phyloP scores from a whole-genome alignment of 352 stramenopile genomes.

The Globisporangium parvum region DNA sequence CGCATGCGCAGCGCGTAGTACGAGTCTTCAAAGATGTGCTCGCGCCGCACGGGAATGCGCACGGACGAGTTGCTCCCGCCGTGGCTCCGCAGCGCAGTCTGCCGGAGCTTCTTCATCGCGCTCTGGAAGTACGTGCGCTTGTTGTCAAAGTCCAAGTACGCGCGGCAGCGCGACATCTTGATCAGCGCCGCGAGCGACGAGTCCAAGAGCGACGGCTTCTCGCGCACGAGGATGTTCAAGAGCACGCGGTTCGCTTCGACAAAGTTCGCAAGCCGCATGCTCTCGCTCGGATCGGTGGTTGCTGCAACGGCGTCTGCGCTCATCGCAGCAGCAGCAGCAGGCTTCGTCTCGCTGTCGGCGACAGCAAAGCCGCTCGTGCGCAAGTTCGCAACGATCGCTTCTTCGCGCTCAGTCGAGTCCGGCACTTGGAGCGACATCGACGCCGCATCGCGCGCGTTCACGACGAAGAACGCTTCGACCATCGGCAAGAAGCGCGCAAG shows the following conservation, averaged over 20 bases:
- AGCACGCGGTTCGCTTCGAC: conserved; percentile 95
- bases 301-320: conserved; percentile 30
- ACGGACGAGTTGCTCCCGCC: conserved; percentile 89
- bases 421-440: conserved; percentile 72
- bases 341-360: neutral
- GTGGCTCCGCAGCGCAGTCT: conserved; percentile 76
- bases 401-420: conserved; percentile 70
- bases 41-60: conserved; percentile 87
- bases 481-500: conserved; percentile 96
- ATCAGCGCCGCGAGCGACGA: conserved; percentile 94
- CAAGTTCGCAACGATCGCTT: conserved; percentile 67
- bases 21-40: conserved; percentile 99
- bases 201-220: conserved; percentile 95
- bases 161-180: conserved; percentile 92
- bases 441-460: conserved; percentile 89
- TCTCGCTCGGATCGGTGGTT: conserved; percentile 27
- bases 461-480: conserved; percentile 98
- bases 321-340: too few species aligned
- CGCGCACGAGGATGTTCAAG: conserved; percentile 96
- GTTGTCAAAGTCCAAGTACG: conserved; percentile 98
- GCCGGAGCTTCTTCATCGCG: conserved; percentile 89
- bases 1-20: conserved; percentile 97
- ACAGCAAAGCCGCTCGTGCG: conserved; percentile 46
- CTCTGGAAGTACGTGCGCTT: conserved; percentile 99
- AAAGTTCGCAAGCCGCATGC: conserved; percentile 87